These are phyloP conservation scores for Coprinopsis cinerea DNA, from an alignment of 768 basidiomycete genomes.

Conservation along the genomic window DNA sequence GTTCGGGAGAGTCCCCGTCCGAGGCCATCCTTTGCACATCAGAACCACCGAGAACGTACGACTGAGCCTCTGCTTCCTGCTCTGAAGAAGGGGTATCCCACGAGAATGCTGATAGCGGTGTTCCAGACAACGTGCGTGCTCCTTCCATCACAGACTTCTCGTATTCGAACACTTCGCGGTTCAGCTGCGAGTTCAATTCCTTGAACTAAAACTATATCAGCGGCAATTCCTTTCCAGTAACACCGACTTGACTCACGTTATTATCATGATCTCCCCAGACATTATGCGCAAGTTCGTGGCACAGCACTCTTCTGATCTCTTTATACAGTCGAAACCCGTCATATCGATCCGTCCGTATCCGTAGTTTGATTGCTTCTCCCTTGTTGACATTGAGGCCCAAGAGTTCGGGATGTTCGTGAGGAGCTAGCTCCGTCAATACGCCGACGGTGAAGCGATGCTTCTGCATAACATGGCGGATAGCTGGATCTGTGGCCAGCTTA, in stretches of 20 bases:
- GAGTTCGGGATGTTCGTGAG: conserved; percentile 66
- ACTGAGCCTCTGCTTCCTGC: conserved; percentile 50
- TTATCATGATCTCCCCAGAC: conserved; percentile 69
- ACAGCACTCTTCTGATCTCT: conserved; percentile 61
- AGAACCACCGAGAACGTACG: conserved; percentile 51
- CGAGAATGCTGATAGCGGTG: conserved; percentile 29
- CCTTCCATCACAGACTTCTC: conserved; percentile 48
- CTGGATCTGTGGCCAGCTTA: conserved; percentile 63
- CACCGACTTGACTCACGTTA: conserved; percentile 42
- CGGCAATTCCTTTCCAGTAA: background rate
- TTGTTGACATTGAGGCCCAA: conserved; percentile 63
- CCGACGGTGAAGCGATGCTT: conserved; percentile 64
- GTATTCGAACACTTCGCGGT: conserved; percentile 65
- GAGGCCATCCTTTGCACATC: conserved; percentile 6
- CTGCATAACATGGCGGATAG: conserved; percentile 66
- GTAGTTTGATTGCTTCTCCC: conserved; percentile 60
- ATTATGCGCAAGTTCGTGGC: conserved; percentile 76
- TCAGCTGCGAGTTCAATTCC: conserved; percentile 65
- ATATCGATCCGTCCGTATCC: conserved; percentile 63
- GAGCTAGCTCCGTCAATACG: conserved; percentile 69
- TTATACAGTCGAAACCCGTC: conserved; percentile 67
- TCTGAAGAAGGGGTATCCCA: conserved; percentile 31
- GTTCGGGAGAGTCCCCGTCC: conserved; percentile 45
- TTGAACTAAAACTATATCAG: conserved; percentile 51
- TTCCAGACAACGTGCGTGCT: conserved; percentile 45